Conservation (phyloP, 192 early-diverging fungal species). For the Linnemannia hyalina region DNA sequence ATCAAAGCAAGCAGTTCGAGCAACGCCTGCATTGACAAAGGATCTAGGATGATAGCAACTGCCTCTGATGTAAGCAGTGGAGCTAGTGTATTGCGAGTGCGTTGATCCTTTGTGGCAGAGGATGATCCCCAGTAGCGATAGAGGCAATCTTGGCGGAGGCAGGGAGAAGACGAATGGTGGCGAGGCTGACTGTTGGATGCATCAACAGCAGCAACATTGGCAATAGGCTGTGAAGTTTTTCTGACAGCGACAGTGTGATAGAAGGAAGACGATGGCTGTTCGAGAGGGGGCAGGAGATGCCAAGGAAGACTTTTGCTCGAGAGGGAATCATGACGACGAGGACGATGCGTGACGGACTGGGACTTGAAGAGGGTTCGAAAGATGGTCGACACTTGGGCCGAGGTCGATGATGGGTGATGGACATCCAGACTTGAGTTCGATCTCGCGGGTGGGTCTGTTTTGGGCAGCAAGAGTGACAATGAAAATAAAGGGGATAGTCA, state of each 20-base stretch:
- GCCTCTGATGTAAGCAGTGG: neutral
- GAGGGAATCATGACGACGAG: neutral
- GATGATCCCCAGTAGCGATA: neutral
- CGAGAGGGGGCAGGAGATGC: neutral
- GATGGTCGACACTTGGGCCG: neutral
- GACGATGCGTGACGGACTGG: neutral
- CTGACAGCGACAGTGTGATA: neutral
- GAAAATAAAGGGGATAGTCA: neutral
- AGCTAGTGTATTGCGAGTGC: neutral
- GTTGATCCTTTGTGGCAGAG: neutral
- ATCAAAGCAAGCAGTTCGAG: neutral
- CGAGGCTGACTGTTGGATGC: neutral
- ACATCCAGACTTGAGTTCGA: neutral
- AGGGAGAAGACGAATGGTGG: no score
- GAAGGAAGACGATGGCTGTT: neutral
- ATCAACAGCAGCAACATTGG: no score
- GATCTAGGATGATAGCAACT: neutral
- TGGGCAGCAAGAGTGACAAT: neutral
- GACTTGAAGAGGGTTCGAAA: neutral
- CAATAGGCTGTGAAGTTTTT: neutral
- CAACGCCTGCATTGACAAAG: neutral
- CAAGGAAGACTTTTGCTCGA: neutral
- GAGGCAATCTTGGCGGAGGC: neutral
- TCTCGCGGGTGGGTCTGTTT: neutral
- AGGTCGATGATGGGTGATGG: neutral